Base-by-base conservation (phyloP, 2,329 filamentous ascomycete species). In the Pyricularia pennisetigena region DNA sequence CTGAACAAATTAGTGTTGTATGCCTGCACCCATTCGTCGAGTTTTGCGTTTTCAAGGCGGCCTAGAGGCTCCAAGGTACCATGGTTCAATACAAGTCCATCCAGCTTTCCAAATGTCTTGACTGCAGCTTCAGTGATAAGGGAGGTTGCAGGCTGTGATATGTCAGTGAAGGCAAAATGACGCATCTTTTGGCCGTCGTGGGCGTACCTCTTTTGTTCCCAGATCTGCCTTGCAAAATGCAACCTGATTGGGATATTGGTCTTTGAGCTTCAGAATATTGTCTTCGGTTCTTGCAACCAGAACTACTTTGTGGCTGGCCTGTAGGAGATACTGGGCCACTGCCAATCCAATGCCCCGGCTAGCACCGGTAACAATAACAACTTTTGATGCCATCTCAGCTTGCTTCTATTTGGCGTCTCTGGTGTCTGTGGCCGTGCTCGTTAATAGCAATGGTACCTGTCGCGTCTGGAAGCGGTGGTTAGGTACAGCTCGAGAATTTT, bases 1-100 rank as follows among this genome's bases (percentile, higher is more conserved):
- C 92, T 94, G 76, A 97, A 93, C 73, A 98, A 88, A 76, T 98
- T 98, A 70, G 93, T 82, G 72, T 97, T 89, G 78, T 93, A 97
- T 9, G 85, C 82, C 1, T 80, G 78, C 74, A 88, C 89, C 92
- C 94, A 97, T 70, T 91, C 89, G 54, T 90, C 87, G 0, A 88
- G 75, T n/a, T 86, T 85, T 20, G 85, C 83, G 68, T 94, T 86
- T 3, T 81, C 87, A 63, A 98, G 80, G 69, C 86, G 87, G 66
- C 86, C 87, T 61, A 96, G 88, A 0, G 93, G 91, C n/a, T 88
- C 85, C 63, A 99, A 79, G 0, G 88, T 82, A 24, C 93, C 94
- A 76, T 99, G 95, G 77, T 98, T 98, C 70, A 98, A 81, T 14
- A 99, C 87, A 63, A 99, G 76, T 1, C 89, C 90, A 75, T 99